These are phyloP conservation scores for Brassica napus DNA, from an alignment of 345 rosid genomes.

Conservation along the genomic window DNA sequence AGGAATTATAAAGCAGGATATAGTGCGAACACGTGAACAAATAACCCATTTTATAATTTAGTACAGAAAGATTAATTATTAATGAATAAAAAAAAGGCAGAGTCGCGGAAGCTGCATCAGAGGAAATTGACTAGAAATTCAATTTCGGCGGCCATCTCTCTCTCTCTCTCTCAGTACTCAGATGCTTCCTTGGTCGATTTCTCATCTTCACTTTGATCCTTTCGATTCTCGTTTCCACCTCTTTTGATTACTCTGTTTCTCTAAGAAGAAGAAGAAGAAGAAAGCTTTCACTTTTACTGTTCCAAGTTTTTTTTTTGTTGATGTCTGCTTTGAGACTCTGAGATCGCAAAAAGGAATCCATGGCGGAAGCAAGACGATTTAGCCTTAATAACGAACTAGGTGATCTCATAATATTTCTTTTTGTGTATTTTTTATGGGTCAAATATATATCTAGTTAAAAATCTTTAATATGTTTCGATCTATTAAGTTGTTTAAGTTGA, in stretches of 20 bases:
- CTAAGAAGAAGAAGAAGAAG: neutral
- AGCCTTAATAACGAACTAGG: constrained; percentile 37
- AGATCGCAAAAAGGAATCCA: constrained; percentile 29
- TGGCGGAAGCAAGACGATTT: constrained; percentile 41
- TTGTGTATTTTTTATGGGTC: constrained; percentile 9
- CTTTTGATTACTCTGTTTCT: constrained; percentile 25
- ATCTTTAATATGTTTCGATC: neutral
- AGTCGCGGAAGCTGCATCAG: constrained; percentile 42
- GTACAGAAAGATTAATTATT: neutral
- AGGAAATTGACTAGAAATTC: constrained; percentile 39
- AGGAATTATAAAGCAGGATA: constrained; percentile 6
- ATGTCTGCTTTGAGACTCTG: constrained; percentile 31
- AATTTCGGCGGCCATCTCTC: constrained; percentile 39
- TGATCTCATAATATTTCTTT: constrained; percentile 12
- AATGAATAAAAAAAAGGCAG: constrained; percentile 22
- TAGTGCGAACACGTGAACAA: constrained; percentile 33
- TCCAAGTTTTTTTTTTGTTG: neutral
- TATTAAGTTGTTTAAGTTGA: neutral
- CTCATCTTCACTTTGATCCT: constrained; percentile 13
- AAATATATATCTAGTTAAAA: neutral
- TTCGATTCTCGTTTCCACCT: constrained; percentile 23
- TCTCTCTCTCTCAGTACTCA: constrained; percentile 34
- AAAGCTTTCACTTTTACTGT: constrained; percentile 29
- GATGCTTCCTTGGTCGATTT: constrained; percentile 34
- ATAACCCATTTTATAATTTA: neutral